These are phyloP conservation scores for Nannizziopsis barbatae DNA, from an alignment of 2,329 filamentous ascomycete species.

Conservation along the genomic window DNA sequence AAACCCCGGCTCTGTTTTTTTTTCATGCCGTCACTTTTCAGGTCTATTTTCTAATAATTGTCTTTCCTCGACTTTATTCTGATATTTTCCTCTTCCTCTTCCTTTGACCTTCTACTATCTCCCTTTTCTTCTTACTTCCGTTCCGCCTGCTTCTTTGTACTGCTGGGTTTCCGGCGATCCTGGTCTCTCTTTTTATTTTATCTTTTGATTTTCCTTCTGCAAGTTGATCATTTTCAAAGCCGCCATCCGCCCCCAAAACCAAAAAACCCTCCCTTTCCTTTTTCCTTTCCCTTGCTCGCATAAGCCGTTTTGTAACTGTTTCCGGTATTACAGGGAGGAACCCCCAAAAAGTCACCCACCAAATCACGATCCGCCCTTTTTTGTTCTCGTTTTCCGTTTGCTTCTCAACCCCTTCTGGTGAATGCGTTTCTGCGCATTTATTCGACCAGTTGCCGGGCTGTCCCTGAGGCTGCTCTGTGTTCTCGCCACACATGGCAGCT, in stretches of 20 bases:
- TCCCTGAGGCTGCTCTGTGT: slow-evolving; percentile 24
- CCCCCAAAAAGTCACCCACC: neutral
- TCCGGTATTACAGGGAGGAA: slow-evolving; percentile 9
- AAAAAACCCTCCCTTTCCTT: neutral
- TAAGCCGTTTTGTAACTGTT: slow-evolving; percentile 10
- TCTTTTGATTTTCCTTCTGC: neutral
- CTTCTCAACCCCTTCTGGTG: slow-evolving; percentile 11
- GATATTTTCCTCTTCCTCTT: slow-evolving; percentile 14
- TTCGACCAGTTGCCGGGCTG: slow-evolving; percentile 14
- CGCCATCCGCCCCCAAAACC: neutral
- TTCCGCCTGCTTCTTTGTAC: slow-evolving; percentile 9
- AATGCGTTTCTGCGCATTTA: slow-evolving; percentile 14
- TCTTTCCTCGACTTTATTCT: neutral
- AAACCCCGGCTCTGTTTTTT: slow-evolving; percentile 13
- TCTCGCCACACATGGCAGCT: slow-evolving; percentile 22
- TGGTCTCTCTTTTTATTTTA: neutral
- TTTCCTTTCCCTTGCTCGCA: neutral
- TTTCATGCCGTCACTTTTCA: slow-evolving; percentile 7
- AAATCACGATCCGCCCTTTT: neutral
- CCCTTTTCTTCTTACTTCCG: slow-evolving; percentile 3
- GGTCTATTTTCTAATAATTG: slow-evolving; percentile 2
- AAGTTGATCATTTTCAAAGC: neutral
- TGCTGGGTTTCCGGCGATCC: neutral
- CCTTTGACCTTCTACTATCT: slow-evolving; percentile 7
- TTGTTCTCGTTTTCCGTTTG: neutral